Conservation (phyloP, 208 protist genomes). For the Crithidia brevicula region DNA sequence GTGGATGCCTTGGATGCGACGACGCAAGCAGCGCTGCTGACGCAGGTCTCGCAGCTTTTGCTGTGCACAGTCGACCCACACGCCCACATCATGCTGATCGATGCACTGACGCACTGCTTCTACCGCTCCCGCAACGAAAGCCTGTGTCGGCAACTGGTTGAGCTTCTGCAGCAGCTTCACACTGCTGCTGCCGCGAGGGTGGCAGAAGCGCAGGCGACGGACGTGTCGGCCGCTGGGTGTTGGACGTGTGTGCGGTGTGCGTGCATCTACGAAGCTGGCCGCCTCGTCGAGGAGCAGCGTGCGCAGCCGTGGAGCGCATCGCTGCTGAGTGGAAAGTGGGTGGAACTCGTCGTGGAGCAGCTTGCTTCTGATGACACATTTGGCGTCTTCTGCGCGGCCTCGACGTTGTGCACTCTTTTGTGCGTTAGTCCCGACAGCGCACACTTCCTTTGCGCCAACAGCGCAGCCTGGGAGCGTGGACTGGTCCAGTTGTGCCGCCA, state of each 20-base stretch:
- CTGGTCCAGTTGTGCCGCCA: slow-evolving; percentile 20
- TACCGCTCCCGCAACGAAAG: slow-evolving; percentile 17
- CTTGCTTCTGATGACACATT: slow-evolving; percentile 21
- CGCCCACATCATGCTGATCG: slow-evolving; percentile 29
- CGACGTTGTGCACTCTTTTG: slow-evolving; percentile 29
- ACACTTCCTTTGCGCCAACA: background rate
- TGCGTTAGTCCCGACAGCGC: slow-evolving; percentile 1
- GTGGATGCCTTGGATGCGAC: slow-evolving; percentile 25
- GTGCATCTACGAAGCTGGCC: slow-evolving; percentile 29
- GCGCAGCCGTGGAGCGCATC: slow-evolving; percentile 11
- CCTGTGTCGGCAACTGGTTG: slow-evolving; percentile 27
- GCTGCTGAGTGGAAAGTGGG: slow-evolving; percentile 20
- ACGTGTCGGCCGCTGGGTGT: background rate
- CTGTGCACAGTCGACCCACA: slow-evolving; percentile 21
- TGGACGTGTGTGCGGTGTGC: slow-evolving; percentile 22
- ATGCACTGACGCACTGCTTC: slow-evolving; percentile 31
- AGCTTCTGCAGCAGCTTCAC: slow-evolving; percentile 23
- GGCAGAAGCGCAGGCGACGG: no score
- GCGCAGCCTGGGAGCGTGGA: slow-evolving; percentile 13
- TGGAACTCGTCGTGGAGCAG: slow-evolving; percentile 4
- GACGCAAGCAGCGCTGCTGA: slow-evolving; percentile 25
- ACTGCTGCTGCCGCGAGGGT: background rate
- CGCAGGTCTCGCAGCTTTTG: slow-evolving; percentile 27
- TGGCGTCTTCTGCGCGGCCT: slow-evolving; percentile 25
- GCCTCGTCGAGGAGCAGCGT: slow-evolving; percentile 25